Evolutionary conservation across 108 stramenopile genomes (phyloP).

Genomic region (Pseudonitzschia multiseries): DNA sequence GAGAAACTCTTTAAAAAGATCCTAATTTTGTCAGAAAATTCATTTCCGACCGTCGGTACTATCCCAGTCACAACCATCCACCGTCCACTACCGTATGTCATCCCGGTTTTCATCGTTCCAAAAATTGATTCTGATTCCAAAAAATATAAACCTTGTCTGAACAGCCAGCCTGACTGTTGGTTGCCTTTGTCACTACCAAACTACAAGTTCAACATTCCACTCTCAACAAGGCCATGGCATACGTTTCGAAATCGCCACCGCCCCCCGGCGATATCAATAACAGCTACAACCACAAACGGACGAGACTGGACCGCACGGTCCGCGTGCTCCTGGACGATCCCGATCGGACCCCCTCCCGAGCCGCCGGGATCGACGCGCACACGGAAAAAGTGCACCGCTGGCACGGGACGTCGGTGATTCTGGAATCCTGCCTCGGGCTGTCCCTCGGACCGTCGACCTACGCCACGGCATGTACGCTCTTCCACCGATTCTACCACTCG

Average conservation of each 20-base stretch:
- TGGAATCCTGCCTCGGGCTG: slow-evolving; percentile 26
- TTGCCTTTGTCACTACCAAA: no score
- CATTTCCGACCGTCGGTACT: no score
- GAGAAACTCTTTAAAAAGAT: not conserved
- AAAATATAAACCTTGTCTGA: no score
- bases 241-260: not conserved
- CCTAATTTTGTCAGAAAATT: not conserved
- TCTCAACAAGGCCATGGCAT: no score
- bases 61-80: no score
- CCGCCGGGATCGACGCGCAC: slow-evolving; percentile 37
- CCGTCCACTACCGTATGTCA: no score
- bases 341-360: slow-evolving; percentile 32
- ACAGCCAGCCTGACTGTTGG: no score
- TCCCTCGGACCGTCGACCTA: slow-evolving; percentile 36
- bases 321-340: slow-evolving; percentile 26
- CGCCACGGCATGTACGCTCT: slow-evolving; percentile 56
- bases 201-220: no score
- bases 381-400: slow-evolving; percentile 73
- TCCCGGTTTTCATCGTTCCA: no score
- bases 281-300: slow-evolving; percentile 9
- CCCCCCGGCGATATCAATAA: not conserved
- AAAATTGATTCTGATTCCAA: no score
- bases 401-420: slow-evolving; percentile 72
- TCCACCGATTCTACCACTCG: slow-evolving; percentile 74
- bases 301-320: slow-evolving; percentile 41